Base-by-base conservation (phyloP, 1,284 basidiomycete genomes). In the Thelephora terrestris region DNA sequence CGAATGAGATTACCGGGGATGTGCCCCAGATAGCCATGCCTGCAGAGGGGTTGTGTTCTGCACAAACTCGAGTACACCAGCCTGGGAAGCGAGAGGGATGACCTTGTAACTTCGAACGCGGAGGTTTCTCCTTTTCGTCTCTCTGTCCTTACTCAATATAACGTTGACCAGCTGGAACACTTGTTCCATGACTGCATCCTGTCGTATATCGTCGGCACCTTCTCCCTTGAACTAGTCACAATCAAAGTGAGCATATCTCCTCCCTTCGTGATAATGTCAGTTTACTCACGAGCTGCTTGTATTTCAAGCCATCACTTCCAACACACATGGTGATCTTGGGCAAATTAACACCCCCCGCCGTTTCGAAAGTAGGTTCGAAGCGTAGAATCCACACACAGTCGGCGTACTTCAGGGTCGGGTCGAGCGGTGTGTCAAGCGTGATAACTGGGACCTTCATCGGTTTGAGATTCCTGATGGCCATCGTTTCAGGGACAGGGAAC, bases 131-230 rank as follows among this genome's bases (percentile, higher is more conserved):
- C 78, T 75, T 46, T 75, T 75, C 0, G 93, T 91, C 53, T 86
- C 79, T 23, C 81, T 74, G 62, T 98, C 91, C 10, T 73, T 72
- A 7, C 61, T 58, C 6, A 99, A 75, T 1, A 97, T 75, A 4
- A 76, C 69, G 54, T 99, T 98, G 48, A 93, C 86, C 38, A 98
- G 74, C 27, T 83, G 81, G 60, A 99, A 99, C 2, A 97, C 91
- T 66, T 99, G 96, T 61, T 97, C 92, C 94, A 99, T 97, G 43
- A 99, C 91, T 1, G 95, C 94, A 62, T 99, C 95, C 65, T 99
- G 96, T 25, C 95, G 81, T 29, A 96, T 66, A 59, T 99, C 95
- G 56, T 97, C 93, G 17, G 84, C 77, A 3, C 84, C 84, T 65
- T 86, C 79, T 10, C 90, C 88, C 64, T 99, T 99, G 71, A 94